Evolutionary conservation across 1,139 yeast species (phyloP).

Genomic region (Suzukiozyma palmioleophila): DNA sequence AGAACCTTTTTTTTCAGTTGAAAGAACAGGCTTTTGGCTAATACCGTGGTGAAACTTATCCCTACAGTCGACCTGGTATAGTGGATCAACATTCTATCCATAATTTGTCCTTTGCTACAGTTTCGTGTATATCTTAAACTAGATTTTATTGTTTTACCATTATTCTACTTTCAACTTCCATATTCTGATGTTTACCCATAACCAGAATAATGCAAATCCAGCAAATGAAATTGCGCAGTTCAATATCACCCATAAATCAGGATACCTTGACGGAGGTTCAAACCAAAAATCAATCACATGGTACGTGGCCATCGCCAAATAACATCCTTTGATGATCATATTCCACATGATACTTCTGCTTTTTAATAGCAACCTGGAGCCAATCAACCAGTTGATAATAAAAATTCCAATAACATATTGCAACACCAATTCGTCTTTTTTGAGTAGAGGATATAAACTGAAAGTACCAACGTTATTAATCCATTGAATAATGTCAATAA

Average conservation of each 20-base stretch:
- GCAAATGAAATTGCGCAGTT: slow-evolving; percentile 73
- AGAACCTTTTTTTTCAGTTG: too few relatives aligned
- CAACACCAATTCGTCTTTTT: slow-evolving; percentile 65
- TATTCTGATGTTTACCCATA: slow-evolving; percentile 64
- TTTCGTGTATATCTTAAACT: not conserved
- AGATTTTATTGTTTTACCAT: not conserved
- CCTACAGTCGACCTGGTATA: too few relatives aligned
- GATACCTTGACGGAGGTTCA: slow-evolving; percentile 57
- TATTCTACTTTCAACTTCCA: slow-evolving; percentile 9
- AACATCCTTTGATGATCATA: slow-evolving; percentile 53
- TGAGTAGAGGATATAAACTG: slow-evolving; percentile 83
- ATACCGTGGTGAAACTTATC: too few relatives aligned
- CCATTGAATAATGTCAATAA: slow-evolving; percentile 78
- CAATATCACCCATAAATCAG: slow-evolving; percentile 82
- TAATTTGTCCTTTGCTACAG: not conserved
- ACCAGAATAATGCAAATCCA: slow-evolving; percentile 71
- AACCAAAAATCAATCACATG: slow-evolving; percentile 52
- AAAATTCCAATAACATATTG: slow-evolving; percentile 64
- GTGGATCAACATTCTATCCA: too few relatives aligned
- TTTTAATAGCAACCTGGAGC: slow-evolving; percentile 36
- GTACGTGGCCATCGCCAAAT: slow-evolving; percentile 46
- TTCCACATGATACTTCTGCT: slow-evolving; percentile 48
- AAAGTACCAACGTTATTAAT: slow-evolving; percentile 78
- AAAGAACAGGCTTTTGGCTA: too few relatives aligned
- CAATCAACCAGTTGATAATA: slow-evolving; percentile 81